A percentile compares a stretch with the other conserved stretches of the same genome.
phyloP scores from a whole-genome alignment of 352 stramenopile species.

The Aphanomyces stellatus region DNA sequence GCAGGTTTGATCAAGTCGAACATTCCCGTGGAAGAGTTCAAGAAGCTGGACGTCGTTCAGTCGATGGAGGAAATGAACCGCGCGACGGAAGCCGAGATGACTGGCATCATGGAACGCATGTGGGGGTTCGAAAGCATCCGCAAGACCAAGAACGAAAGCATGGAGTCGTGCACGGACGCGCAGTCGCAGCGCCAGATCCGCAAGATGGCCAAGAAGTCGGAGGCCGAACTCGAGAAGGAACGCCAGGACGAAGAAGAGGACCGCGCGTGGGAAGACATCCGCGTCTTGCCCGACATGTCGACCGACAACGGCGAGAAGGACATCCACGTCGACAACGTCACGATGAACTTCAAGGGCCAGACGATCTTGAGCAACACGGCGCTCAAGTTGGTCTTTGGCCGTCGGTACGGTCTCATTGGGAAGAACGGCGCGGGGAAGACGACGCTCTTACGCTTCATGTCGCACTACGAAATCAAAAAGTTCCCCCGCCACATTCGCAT shows the following conservation, averaged over 20 bases:
- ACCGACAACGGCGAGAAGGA: slow-evolving; percentile 78
- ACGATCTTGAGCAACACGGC: slow-evolving; percentile 78
- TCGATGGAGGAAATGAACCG: slow-evolving; percentile 63
- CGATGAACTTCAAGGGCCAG: slow-evolving; percentile 87
- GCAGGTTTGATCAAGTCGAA: slow-evolving; percentile 4
- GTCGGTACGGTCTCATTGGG: slow-evolving; percentile 89
- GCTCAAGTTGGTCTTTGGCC: slow-evolving; percentile 77
- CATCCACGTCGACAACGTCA: slow-evolving; percentile 81
- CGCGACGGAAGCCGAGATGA: slow-evolving; percentile 40
- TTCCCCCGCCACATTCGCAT: slow-evolving; percentile 94
- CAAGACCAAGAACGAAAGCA: slow-evolving; percentile 57
- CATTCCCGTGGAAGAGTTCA: slow-evolving; percentile 14
- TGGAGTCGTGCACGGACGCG: slow-evolving; percentile 63
- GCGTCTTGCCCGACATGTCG: slow-evolving; percentile 61
- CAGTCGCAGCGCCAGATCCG: slow-evolving; percentile 72
- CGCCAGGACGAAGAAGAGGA: slow-evolving; percentile 53
- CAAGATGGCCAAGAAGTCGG: slow-evolving; percentile 66
- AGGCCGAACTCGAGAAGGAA: slow-evolving; percentile 47
- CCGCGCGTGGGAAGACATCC: slow-evolving; percentile 68
- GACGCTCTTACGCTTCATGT: slow-evolving; percentile 94
- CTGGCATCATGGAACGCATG: slow-evolving; percentile 70
- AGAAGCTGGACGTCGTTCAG: slow-evolving; percentile 47
- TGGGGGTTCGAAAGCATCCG: slow-evolving; percentile 84
- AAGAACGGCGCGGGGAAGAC: slow-evolving; percentile 92
- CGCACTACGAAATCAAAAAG: slow-evolving; percentile 93